A percentile compares a stretch with the other conserved stretches of the same genome.
Evolutionary conservation across 2,329 filamentous ascomycete species (phyloP).

Genomic region (Ceratocystis eucalypticola): DNA sequence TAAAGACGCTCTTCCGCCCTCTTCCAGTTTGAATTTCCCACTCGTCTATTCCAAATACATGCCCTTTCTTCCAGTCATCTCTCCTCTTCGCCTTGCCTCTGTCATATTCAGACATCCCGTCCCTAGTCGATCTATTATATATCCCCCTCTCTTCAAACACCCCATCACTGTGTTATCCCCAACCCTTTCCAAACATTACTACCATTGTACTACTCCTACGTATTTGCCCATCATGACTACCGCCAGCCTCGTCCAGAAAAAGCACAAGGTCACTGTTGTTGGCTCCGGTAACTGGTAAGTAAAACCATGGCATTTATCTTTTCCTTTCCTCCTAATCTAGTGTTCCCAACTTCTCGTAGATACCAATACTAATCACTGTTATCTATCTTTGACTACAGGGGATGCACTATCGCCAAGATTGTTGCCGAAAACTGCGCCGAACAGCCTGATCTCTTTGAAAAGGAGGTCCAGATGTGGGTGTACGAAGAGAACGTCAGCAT

Average conservation of each 20-base stretch:
- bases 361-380: background rate
- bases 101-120: background rate
- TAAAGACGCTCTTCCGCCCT: conserved; percentile 13
- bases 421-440: conserved; percentile 79
- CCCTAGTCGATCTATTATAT: background rate
- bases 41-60: background rate
- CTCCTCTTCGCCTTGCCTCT: background rate
- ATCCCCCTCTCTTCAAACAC: background rate
- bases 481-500: conserved; percentile 81
- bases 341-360: background rate
- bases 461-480: conserved; percentile 96
- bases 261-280: conserved; percentile 86
- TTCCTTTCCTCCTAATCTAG: background rate
- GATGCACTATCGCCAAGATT: conserved; percentile 94
- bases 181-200: background rate
- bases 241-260: conserved; percentile 45
- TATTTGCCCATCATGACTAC: conserved; percentile 23
- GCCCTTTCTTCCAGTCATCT: background rate
- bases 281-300: conserved; percentile 90
- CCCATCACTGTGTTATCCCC: background rate
- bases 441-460: conserved; percentile 69
- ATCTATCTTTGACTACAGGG: conserved; percentile 40
- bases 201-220: background rate
- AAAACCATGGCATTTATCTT: background rate
- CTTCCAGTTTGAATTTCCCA: background rate